Evolutionary conservation across 2,329 filamentous ascomycete genomes (phyloP).

Genomic region (Fusarium sp.): DNA sequence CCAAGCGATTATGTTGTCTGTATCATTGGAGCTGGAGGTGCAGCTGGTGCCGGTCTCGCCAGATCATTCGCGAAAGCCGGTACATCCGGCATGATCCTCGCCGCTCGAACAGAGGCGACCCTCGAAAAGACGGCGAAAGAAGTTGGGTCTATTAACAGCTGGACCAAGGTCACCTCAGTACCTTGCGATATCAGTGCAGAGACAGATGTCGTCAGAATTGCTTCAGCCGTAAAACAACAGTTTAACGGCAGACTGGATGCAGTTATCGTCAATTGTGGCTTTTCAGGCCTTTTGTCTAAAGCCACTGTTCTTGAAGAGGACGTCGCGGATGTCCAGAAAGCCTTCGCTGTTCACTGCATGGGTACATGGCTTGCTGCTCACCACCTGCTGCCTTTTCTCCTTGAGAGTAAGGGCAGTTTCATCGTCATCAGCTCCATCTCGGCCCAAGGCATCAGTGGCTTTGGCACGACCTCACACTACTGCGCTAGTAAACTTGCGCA

Average conservation of each 20-base stretch:
- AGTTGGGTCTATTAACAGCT: neutral
- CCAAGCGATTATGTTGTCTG: neutral
- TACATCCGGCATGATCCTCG: slow-evolving; percentile 1
- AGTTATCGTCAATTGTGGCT: slow-evolving; percentile 17
- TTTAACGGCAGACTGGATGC: neutral
- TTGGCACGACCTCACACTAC: slow-evolving; percentile 21
- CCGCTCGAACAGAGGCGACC: neutral
- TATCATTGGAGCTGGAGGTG: slow-evolving; percentile 17
- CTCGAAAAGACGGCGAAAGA: neutral
- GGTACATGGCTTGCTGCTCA: slow-evolving; percentile 20
- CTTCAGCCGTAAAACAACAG: neutral
- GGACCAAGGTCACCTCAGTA: neutral
- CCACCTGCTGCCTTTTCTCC: neutral
- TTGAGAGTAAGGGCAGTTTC: slow-evolving; percentile 2
- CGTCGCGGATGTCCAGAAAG: neutral
- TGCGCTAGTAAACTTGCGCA: slow-evolving; percentile 17
- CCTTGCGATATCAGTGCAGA: slow-evolving; percentile 1
- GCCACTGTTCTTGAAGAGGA: slow-evolving; percentile 12
- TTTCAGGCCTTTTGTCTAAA: neutral
- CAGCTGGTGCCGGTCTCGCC: neutral
- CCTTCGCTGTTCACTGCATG: neutral
- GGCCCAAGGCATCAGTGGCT: neutral
- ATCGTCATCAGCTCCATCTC: slow-evolving; percentile 13
- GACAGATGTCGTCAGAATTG: neutral
- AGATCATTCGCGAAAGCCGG: slow-evolving; percentile 10